These are phyloP conservation scores for Pythium brachiatum DNA, from an alignment of 352 stramenopile species.

Conservation along the genomic window DNA sequence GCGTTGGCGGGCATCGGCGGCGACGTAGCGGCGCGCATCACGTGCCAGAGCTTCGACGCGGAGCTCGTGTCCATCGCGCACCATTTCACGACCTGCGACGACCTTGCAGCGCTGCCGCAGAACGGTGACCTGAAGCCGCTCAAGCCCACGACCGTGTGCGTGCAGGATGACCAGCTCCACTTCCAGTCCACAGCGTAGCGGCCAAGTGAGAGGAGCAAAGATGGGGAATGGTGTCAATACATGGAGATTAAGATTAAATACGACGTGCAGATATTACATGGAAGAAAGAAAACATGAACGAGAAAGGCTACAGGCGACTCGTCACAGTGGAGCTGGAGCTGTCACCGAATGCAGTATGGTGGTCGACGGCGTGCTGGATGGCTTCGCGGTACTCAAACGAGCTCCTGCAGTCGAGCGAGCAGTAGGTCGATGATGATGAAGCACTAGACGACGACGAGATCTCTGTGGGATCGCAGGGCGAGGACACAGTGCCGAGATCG, in stretches of 20 bases:
- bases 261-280: not conserved
- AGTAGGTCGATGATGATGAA: slow-evolving; percentile 30
- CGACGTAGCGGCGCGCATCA: slow-evolving; percentile 60
- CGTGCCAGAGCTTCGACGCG: slow-evolving; percentile 82
- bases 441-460: too few species aligned
- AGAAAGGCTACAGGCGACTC: not conserved
- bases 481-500: slow-evolving; percentile 4
- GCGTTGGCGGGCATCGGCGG: slow-evolving; percentile 83
- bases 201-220: not conserved
- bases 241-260: slow-evolving; percentile 2
- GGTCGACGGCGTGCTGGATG: slow-evolving; percentile 43
- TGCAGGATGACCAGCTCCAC: slow-evolving; percentile 56
- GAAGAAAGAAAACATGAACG: not conserved
- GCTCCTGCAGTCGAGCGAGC: slow-evolving; percentile 63
- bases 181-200: slow-evolving; percentile 43
- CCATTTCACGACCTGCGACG: slow-evolving; percentile 89
- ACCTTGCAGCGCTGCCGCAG: slow-evolving; percentile 36
- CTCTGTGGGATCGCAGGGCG: not conserved
- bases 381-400: slow-evolving; percentile 46
- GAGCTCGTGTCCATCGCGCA: slow-evolving; percentile 90
- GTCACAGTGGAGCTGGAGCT: not conserved
- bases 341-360: slow-evolving; percentile 8
- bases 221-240: not conserved
- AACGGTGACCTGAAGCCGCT: slow-evolving; percentile 40
- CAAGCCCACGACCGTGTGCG: slow-evolving; percentile 54